Conservation (phyloP, 2,329 filamentous ascomycete species). For the Leptographium wingfieldii region DNA sequence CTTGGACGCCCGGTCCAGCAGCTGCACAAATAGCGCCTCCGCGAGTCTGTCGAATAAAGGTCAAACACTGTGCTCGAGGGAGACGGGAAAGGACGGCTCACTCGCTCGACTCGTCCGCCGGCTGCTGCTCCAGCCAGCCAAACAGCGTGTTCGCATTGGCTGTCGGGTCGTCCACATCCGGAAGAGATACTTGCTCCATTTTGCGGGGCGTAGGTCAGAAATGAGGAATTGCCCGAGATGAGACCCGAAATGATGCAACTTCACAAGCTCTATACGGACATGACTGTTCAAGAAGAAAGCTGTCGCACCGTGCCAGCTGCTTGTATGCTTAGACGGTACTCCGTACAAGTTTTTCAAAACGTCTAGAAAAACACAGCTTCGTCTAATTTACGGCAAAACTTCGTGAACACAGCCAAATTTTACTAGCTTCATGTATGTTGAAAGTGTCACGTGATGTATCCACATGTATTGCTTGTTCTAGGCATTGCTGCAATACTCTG, state of each 20-base stretch:
- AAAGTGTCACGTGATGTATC: neutral
- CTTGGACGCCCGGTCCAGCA: conserved; percentile 36
- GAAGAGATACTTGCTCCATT: conserved; percentile 3
- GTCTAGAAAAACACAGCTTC: neutral
- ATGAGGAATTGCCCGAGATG: neutral
- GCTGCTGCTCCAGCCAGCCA: conserved; percentile 15
- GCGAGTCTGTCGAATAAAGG: conserved; percentile 2
- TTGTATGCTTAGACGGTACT: neutral
- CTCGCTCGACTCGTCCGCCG: conserved; percentile 4
- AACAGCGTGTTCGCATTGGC: conserved; percentile 16
- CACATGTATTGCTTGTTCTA: neutral
- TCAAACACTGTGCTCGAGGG: too few relatives aligned
- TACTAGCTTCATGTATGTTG: neutral
- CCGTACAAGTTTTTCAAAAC: too few relatives aligned
- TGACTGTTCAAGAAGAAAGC: neutral
- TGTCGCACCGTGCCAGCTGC: neutral
- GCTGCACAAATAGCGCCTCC: conserved; percentile 28
- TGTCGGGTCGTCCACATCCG: conserved; percentile 13
- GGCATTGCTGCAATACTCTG: too few relatives aligned
- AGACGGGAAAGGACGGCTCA: neutral
- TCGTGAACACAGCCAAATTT: neutral
- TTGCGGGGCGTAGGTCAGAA: neutral
- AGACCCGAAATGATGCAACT: neutral
- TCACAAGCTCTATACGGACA: neutral
- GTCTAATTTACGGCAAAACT: neutral